A percentile compares a stretch with the other conserved stretches of the same genome.
phyloP scores from a whole-genome alignment of 805 yeast species.

The Candida michaelii region DNA sequence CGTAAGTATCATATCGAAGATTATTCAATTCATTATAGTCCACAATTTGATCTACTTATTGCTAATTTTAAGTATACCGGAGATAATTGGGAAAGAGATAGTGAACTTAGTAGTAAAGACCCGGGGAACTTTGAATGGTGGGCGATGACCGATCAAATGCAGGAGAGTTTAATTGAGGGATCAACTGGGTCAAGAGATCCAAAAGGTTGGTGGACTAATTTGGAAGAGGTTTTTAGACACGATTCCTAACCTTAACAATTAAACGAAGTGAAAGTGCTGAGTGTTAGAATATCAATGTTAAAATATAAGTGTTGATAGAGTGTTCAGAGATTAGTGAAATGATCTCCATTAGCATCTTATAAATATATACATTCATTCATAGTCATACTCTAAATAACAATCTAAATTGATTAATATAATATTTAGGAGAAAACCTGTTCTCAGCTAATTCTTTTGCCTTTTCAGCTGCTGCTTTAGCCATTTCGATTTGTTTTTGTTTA shows the following conservation, averaged over 20 bases:
- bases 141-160: conserved; percentile 40
- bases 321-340: too few relatives aligned
- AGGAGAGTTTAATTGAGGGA: conserved; percentile 36
- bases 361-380: background rate
- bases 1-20: conserved; percentile 39
- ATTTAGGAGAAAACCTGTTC: background rate
- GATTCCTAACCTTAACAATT: too few relatives aligned
- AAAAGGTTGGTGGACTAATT: conserved; percentile 39
- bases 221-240: conserved; percentile 40
- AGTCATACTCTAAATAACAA: background rate
- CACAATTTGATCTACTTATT: conserved; percentile 28
- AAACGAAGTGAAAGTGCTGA: too few relatives aligned
- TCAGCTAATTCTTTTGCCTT: background rate
- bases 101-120: conserved; percentile 30
- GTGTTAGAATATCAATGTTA: too few relatives aligned
- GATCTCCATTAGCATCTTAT: background rate
- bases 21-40: conserved; percentile 39
- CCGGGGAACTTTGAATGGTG: conserved; percentile 42
- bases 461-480: background rate
- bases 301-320: too few relatives aligned
- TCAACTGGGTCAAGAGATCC: conserved; percentile 35
- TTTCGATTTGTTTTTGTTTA: background rate
- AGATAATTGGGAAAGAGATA: conserved; percentile 35
- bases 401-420: background rate
- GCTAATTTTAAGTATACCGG: conserved; percentile 41